These are phyloP conservation scores for Exsudoporus floridanus DNA, from an alignment of 1,284 basidiomycete genomes.

Conservation along the genomic window DNA sequence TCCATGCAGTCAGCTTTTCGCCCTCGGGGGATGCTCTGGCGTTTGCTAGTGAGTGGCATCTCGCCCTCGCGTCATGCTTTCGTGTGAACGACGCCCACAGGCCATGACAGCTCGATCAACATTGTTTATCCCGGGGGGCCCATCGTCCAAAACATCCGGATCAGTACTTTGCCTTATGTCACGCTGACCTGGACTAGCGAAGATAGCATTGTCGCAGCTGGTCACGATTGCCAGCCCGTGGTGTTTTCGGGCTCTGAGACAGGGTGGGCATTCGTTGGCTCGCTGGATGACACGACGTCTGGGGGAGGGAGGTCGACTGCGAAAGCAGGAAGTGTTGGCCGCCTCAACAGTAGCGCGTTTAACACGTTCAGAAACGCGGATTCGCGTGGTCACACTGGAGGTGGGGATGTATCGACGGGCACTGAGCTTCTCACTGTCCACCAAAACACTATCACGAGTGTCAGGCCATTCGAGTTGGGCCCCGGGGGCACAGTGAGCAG, in stretches of 20 bases:
- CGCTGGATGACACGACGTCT: slow-evolving; percentile 75
- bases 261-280: slow-evolving; percentile 79
- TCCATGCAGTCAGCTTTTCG: slow-evolving; percentile 94
- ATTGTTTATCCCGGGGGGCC: slow-evolving; percentile 84
- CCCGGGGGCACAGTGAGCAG: slow-evolving; percentile 61
- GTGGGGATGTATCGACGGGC: slow-evolving; percentile 46
- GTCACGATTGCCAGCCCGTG: slow-evolving; percentile 96
- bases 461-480: slow-evolving; percentile 72
- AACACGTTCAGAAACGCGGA: slow-evolving; percentile 95
- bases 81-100: slow-evolving; percentile 41
- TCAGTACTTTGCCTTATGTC: slow-evolving; percentile 76
- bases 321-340: slow-evolving; percentile 60
- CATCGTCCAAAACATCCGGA: slow-evolving; percentile 69
- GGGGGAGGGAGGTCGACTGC: slow-evolving; percentile 47
- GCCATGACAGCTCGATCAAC: slow-evolving; percentile 88
- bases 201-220: slow-evolving; percentile 82
- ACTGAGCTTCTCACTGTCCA: slow-evolving; percentile 87
- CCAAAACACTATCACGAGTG: slow-evolving; percentile 97
- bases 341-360: slow-evolving; percentile 93
- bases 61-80: neutral
- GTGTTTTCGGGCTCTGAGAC: slow-evolving; percentile 72
- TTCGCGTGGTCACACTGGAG: slow-evolving; percentile 67
- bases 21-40: slow-evolving; percentile 92
- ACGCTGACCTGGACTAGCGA: slow-evolving; percentile 86
- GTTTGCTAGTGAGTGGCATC: slow-evolving; percentile 73